Percentiles rank a stretch among this genome's conserved stretches.
Evolutionary conservation across 805 yeast genomes (phyloP).

Genomic region (Candida sithepensis): DNA sequence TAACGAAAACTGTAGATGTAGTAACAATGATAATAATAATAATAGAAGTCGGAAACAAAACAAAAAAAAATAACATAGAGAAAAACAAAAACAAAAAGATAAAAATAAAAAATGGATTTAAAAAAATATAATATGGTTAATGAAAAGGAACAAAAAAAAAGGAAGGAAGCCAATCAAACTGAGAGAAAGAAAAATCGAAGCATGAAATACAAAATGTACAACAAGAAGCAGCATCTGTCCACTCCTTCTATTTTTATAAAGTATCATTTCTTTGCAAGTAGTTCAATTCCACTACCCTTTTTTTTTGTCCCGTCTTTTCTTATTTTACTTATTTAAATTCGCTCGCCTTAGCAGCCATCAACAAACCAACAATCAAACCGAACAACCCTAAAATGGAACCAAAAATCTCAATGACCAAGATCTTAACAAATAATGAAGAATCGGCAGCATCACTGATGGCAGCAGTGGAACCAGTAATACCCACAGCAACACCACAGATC

Average conservation of each 20-base stretch:
- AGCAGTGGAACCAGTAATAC: conserved; percentile 97
- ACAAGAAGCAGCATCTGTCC: background rate
- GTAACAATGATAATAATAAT: background rate
- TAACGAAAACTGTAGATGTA: background rate
- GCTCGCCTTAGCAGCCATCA: conserved; percentile 94
- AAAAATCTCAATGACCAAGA: conserved; percentile 93
- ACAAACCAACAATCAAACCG: conserved; percentile 93
- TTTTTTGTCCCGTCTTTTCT: too few relatives aligned
- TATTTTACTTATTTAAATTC: conserved; percentile 56
- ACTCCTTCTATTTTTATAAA: background rate
- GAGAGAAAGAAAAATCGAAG: background rate
- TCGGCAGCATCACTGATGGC: conserved; percentile 98
- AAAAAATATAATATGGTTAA: background rate
- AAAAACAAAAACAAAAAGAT: background rate
- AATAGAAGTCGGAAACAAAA: background rate
- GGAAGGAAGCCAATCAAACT: too few relatives aligned
- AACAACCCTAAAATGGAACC: conserved; percentile 94
- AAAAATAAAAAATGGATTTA: background rate
- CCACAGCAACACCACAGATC: conserved; percentile 96
- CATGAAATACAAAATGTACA: background rate
- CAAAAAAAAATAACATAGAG: background rate
- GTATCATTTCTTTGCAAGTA: background rate
- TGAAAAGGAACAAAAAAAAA: background rate
- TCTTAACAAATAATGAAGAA: conserved; percentile 89
- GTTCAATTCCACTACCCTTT: background rate